Base-by-base conservation (phyloP, 2,329 filamentous ascomycete genomes). In the Talaromyces amestolkiae region DNA sequence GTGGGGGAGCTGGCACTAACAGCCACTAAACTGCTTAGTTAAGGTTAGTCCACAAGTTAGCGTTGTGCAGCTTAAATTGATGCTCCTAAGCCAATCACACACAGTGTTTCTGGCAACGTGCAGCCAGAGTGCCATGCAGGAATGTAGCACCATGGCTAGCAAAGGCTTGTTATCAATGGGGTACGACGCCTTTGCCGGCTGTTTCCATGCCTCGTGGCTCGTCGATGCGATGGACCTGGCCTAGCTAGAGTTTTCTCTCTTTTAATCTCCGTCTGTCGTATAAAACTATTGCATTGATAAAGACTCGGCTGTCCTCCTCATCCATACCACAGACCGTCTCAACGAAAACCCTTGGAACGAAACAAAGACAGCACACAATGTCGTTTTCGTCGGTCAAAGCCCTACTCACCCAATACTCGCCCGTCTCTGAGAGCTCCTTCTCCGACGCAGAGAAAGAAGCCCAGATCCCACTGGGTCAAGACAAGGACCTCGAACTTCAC, bases 381-480 rank as follows among this genome's bases (percentile, higher is more conserved):
- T 66, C 64, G 31, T 59, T 68, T 56, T 65, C 63, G 13, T 58
- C 64, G 13, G 49, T 68, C 60, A 68, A 68, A 51, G 61, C 56
- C 49, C 58, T 66, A 22, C 47, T 68, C 31, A 27, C 64, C 8
- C 66, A 66, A 47, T 68, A 68, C 64, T 58, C 64, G n/a, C 66
- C 56, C 24, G 15, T 68, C 41, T 65, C 64, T 5, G 64, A 66
- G 17, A 61, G 51, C 41, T 61, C 61, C 22, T 64, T 64, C 45
- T 53, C 58, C n/a, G 66, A 67, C 45, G 19, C 51, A 2, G 66
- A 67, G 37, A 67, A 67, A 33, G 63, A 65, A 22, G 31, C 41
- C n/a, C 63, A 63, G 19, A 5, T 63, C 22, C 63, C 66, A 13
- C 35, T 65, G 43, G 58, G 63, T 49, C 61, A 63, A 17, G 49